phyloP scores from a whole-genome alignment of 2,329 filamentous ascomycete species.

The Tolypocladium album region DNA sequence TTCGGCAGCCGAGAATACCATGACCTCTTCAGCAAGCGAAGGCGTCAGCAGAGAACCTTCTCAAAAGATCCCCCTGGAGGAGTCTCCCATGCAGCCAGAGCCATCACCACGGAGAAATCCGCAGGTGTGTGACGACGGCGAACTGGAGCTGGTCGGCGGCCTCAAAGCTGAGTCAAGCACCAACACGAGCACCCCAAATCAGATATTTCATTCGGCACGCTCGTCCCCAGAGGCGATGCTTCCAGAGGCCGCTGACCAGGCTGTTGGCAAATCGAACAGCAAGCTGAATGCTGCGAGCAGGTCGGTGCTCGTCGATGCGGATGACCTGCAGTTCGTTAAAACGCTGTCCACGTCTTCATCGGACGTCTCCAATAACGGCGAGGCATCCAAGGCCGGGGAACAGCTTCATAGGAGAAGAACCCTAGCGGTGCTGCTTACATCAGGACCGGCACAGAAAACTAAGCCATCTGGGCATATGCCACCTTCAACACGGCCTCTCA shows the following conservation, averaged over 20 bases:
- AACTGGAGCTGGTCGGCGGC: slow-evolving; percentile 7
- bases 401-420: not conserved
- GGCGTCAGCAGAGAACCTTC: not conserved
- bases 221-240: slow-evolving; percentile 8
- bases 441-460: not conserved
- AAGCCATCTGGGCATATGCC: not conserved
- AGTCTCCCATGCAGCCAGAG: not conserved
- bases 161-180: slow-evolving; percentile 10
- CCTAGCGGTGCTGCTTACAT: not conserved
- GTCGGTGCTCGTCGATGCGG: not conserved
- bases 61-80: not conserved
- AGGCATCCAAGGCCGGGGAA: not conserved
- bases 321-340: not conserved
- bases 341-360: slow-evolving; percentile 3
- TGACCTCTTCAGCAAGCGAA: not conserved
- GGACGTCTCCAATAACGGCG: not conserved
- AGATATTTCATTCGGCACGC: slow-evolving; percentile 11
- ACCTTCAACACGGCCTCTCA: not conserved
- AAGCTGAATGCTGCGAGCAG: not conserved
- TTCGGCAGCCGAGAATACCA: not conserved
- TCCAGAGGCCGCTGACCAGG: not conserved
- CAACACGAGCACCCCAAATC: slow-evolving; percentile 3
- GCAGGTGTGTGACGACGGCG: slow-evolving; percentile 1
- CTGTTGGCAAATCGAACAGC: not conserved
- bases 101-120: not conserved